Evolutionary conservation across 306 rosid species (phyloP).

Genomic region (Gastrolobium bilobum): DNA sequence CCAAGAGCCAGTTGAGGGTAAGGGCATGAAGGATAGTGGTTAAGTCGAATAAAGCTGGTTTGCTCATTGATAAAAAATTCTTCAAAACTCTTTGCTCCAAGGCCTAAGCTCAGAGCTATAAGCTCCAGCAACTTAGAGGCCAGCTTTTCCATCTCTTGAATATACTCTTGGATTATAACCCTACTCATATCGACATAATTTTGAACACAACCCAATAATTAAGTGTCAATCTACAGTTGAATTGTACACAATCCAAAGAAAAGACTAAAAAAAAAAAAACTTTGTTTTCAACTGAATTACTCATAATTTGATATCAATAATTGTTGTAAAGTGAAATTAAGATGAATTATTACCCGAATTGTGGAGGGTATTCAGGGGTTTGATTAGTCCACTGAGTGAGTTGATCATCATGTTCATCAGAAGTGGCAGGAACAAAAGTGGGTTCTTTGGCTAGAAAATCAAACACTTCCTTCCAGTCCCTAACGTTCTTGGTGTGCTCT

Average conservation of each 20-base stretch:
- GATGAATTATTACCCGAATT: conserved; percentile 55
- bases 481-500: conserved; percentile 77
- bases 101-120: conserved; percentile 67
- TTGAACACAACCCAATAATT: background rate
- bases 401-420: conserved; percentile 47
- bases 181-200: conserved; percentile 35
- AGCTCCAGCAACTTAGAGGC: conserved; percentile 64
- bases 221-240: background rate
- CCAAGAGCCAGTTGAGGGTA: conserved; percentile 68
- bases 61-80: conserved; percentile 65
- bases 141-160: conserved; percentile 57
- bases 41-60: conserved; percentile 56
- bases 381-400: conserved; percentile 57
- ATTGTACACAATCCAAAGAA: background rate
- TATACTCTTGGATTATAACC: conserved; percentile 58
- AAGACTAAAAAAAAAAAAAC: background rate
- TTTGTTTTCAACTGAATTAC: background rate
- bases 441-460: conserved; percentile 62
- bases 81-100: conserved; percentile 57
- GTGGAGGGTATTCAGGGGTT: conserved; percentile 61
- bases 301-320: background rate
- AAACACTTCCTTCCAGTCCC: conserved; percentile 85
- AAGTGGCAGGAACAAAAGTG: conserved; percentile 50
- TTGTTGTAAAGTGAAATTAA: background rate
- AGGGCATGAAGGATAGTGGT: conserved; percentile 77